Percentiles rank a stretch among this genome's conserved stretches.
These are phyloP conservation scores for Saccharomyces hybrid DNA, from an alignment of 1,139 yeast species.

Conservation along the genomic window DNA sequence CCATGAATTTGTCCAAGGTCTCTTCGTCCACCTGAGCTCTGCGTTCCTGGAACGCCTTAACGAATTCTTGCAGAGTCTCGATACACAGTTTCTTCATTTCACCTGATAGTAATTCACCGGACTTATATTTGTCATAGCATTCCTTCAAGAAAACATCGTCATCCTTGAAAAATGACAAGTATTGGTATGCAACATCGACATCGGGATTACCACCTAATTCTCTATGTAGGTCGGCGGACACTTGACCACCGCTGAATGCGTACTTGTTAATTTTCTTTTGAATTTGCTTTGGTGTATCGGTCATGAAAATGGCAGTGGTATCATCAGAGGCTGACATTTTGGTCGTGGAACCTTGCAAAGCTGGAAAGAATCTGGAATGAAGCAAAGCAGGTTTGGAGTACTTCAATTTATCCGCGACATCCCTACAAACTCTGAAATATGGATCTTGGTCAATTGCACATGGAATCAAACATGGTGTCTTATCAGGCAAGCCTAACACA, in stretches of 20 bases:
- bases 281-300: slow-evolving; percentile 86
- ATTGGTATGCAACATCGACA: slow-evolving; percentile 92
- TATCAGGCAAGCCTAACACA: slow-evolving; percentile 72
- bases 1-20: slow-evolving; percentile 68
- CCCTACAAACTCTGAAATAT: slow-evolving; percentile 94
- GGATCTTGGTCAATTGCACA: slow-evolving; percentile 99
- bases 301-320: slow-evolving; percentile 81
- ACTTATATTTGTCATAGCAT: slow-evolving; percentile 58
- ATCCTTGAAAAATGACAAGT: slow-evolving; percentile 77
- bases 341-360: slow-evolving; percentile 91
- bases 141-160: slow-evolving; percentile 73
- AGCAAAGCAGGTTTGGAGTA: slow-evolving; percentile 86
- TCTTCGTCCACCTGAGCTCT: slow-evolving; percentile 62
- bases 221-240: slow-evolving; percentile 84
- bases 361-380: slow-evolving; percentile 96
- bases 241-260: slow-evolving; percentile 94
- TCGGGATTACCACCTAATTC: slow-evolving; percentile 89
- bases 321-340: slow-evolving; percentile 96
- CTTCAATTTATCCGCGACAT: slow-evolving; percentile 89
- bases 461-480: slow-evolving; percentile 94
- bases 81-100: slow-evolving; percentile 90
- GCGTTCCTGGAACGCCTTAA: slow-evolving; percentile 71
- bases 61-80: slow-evolving; percentile 69
- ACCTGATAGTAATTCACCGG: slow-evolving; percentile 83
- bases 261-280: slow-evolving; percentile 92